A percentile compares a stretch with the other conserved stretches of the same genome.
Evolutionary conservation across 306 rosid species (phyloP).

Genomic region (Rosa chinensis): DNA sequence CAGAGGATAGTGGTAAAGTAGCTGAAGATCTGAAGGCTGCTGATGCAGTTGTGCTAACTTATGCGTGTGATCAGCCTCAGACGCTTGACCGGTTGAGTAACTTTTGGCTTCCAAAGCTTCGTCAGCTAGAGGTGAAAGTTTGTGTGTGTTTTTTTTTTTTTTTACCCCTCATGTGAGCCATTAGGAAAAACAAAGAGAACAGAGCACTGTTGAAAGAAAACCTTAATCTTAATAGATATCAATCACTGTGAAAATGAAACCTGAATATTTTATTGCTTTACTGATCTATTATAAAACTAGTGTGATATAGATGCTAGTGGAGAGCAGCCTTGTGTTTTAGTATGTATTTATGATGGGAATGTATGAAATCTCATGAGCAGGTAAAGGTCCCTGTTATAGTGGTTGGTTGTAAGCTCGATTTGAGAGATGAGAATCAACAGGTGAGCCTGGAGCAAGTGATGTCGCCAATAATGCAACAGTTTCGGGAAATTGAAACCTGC

Average conservation of each 20-base stretch:
- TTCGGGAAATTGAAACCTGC: conserved; percentile 98
- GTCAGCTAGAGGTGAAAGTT: conserved; percentile 74
- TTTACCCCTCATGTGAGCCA: neutral
- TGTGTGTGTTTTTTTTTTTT: neutral
- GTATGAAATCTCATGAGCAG: conserved; percentile 47
- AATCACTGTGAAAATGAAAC: neutral
- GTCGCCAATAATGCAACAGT: conserved; percentile 99
- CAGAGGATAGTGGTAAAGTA: conserved; percentile 75
- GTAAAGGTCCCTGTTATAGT: conserved; percentile 93
- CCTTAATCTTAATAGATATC: neutral
- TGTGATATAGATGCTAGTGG: neutral
- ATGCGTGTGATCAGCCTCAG: conserved; percentile 87
- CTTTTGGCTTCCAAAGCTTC: conserved; percentile 96
- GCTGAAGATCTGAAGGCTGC: conserved; percentile 92
- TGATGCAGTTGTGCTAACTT: conserved; percentile 91
- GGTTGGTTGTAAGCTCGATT: conserved; percentile 95
- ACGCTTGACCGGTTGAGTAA: conserved; percentile 80
- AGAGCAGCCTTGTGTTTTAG: neutral
- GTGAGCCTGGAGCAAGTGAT: conserved; percentile 93
- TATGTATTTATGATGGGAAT: neutral
- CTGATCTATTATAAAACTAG: conserved; percentile 4
- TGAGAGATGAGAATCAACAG: conserved; percentile 89
- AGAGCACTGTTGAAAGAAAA: neutral
- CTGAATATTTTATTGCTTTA: neutral
- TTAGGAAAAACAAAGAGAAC: neutral